Evolutionary conservation across 371 early-diverging fungal species (phyloP), one percentile per base, ranked within the genome.

Genomic region (Rhizomucor miehei): DNA sequence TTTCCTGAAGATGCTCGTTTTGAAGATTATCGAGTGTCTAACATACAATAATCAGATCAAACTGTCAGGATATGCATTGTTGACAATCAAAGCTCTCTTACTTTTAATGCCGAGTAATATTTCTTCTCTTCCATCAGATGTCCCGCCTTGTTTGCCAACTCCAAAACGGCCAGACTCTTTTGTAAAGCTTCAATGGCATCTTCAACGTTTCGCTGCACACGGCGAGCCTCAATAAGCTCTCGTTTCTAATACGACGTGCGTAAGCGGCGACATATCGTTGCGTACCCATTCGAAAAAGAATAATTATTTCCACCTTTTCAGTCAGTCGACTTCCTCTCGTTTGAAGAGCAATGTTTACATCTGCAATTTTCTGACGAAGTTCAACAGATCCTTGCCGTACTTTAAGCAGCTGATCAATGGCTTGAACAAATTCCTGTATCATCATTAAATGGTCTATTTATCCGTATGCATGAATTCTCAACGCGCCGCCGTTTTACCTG

Each of bases 371-470:
- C 62, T 87, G 79, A 59, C 90, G 92, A 37, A 97, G 73, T 41
- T 81, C 81, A 0, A 87, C 85, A 0, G 97, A 91, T 41, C 91
- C 94, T 57, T 89, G 87, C 20, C 96, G 84, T 21, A 98, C 95
- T 73, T 94, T 93, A 36, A 97, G 79, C 23, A 98, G 80, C 63
- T 97, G 93, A 56, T 94, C 98, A 0, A 98, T 93, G 1, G 94
- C 88, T 62, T 92, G 92, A 9, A 96, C 92, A 65, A 98, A 97
- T 79, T 98, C 98, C 86, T 94, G 44, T 24, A 38, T n/a, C n/a
- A n/a, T n/a, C 14, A 35, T 48, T 24, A 51, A 43, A n/a, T n/a
- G 20, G 11, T 17, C 14, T 45, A 12, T 41, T 17, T 44, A 6
- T 25, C n/a, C 19, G 3, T n/a, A 41, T 41, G 43, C 43, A 20